Conservation (phyloP, 306 rosid species). For the Prunus armeniaca region DNA sequence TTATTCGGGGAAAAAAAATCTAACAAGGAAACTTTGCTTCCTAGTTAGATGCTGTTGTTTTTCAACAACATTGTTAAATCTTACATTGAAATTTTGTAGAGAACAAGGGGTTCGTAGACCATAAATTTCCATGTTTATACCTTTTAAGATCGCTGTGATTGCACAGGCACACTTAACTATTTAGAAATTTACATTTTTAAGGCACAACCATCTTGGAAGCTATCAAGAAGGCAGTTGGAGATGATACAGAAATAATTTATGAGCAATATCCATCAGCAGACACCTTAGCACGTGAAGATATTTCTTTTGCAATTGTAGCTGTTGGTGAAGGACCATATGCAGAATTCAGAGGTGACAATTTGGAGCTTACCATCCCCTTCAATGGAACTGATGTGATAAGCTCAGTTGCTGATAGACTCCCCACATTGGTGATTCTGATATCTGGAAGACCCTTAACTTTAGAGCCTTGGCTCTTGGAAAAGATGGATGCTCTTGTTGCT, state of each 20-base stretch:
- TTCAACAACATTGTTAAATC: background rate
- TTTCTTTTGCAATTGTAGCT: slow-evolving; percentile 70
- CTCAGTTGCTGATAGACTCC: slow-evolving; percentile 59
- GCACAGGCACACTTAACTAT: background rate
- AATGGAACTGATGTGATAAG: slow-evolving; percentile 53
- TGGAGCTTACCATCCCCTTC: slow-evolving; percentile 54
- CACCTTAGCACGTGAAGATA: slow-evolving; percentile 44
- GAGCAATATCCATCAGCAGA: slow-evolving; percentile 46
- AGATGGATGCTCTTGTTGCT: slow-evolving; percentile 64
- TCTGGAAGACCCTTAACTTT: slow-evolving; percentile 80
- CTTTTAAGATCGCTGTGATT: background rate
- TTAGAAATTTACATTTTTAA: slow-evolving; percentile 21
- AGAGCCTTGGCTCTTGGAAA: slow-evolving; percentile 60
- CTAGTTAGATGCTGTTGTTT: background rate
- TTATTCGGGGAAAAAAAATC: background rate
- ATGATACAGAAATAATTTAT: slow-evolving; percentile 56
- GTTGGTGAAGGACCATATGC: slow-evolving; percentile 85
- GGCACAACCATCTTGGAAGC: slow-evolving; percentile 89
- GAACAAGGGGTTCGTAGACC: background rate
- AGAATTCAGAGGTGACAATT: slow-evolving; percentile 60
- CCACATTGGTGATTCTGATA: slow-evolving; percentile 71
- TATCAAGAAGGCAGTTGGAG: slow-evolving; percentile 58
- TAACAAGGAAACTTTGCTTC: background rate
- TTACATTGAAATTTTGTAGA: background rate
- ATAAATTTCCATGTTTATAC: slow-evolving; percentile 2